These are phyloP conservation scores for Cryptococcus wingfieldii DNA, from an alignment of 1,284 basidiomycete species.

Conservation along the genomic window DNA sequence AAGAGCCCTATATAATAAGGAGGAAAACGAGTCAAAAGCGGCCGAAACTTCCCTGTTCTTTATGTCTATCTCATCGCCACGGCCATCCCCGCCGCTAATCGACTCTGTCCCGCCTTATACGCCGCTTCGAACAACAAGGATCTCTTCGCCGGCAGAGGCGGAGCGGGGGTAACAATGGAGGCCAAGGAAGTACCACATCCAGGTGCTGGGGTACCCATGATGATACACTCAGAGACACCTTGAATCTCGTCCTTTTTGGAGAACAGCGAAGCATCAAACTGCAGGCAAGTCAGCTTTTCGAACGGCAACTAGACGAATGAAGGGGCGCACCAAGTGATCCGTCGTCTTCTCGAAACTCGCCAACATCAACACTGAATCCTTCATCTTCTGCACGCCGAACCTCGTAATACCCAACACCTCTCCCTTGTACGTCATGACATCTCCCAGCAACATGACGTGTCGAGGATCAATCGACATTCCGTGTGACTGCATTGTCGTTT, in stretches of 20 bases:
- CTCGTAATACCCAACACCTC: constrained; percentile 98
- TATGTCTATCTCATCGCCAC: constrained; percentile 1
- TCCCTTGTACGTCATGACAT: constrained; percentile 99
- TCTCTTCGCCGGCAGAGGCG: constrained; percentile 56
- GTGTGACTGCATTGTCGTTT: constrained; percentile 95
- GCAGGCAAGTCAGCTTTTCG: constrained; percentile 7
- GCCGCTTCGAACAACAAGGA: constrained; percentile 59
- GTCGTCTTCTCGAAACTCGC: constrained; percentile 99
- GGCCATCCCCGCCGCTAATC: background rate
- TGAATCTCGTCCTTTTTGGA: constrained; percentile 93
- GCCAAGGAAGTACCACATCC: constrained; percentile 90
- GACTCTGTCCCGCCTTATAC: constrained; percentile 31
- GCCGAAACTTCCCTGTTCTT: background rate
- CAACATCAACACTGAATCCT: constrained; percentile 98
- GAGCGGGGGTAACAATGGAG: constrained; percentile 57
- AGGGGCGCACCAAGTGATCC: constrained; percentile 68
- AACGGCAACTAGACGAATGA: background rate
- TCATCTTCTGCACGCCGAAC: constrained; percentile 99
- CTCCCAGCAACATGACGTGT: constrained; percentile 96
- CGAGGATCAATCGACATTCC: constrained; percentile 99
- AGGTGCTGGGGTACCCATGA: constrained; percentile 98
- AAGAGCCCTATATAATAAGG: background rate
- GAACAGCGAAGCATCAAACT: constrained; percentile 92
- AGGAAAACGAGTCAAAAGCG: background rate
- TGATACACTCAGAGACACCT: constrained; percentile 98